Evolutionary conservation across 2,329 filamentous ascomycete species (phyloP), one percentile per base, ranked within the genome.

Genomic region (Aureobasidium sp.): DNA sequence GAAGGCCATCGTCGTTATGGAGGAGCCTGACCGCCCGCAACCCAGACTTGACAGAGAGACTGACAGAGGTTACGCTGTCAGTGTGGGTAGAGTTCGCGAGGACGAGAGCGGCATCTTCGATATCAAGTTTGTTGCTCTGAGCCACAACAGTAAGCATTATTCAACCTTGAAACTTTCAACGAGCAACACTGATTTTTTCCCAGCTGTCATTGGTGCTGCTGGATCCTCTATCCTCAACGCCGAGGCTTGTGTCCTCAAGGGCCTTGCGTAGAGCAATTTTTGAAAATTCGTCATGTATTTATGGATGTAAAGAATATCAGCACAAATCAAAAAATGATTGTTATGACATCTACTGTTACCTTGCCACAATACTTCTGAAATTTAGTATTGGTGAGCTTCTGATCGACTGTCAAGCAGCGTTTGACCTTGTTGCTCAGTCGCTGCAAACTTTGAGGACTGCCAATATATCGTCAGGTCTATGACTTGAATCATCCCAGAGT

Each of bases 211-310:
- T 73, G 93, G 93, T 66, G 94, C 94, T 36, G 92, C 93, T n/a
- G 94, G 94, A 11, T 95, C 91, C 2, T 96, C 90, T 37, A 96
- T 97, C 76, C 76, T 97, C 68, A 97, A 97, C 70, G 91, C 92
- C 32, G 93, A 97, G 75, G 91, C 91, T 32, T 91, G 91, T 29
- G 86, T 96, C 11, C 83, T 97, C 66, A 95, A 96, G 79, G 93
- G 92, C 34, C 47, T 62, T 13, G 64, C 62, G 16, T 65, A 63
- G 47, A 41, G 45, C 21, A 58, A 29, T 34, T 16, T 15, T 8
- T 21, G 29, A n/a, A 49, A 42, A 25, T 15, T 49, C 30, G 27
- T 53, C 30, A 53, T 61, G 52, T 55, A 55, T n/a, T 55, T 55
- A 55, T 55, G 52, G 37, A 54, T 54, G 48, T 39, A 29, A 41